Evolutionary conservation across 345 rosid genomes (phyloP).

Genomic region (Eucalyptus fibrosa): DNA sequence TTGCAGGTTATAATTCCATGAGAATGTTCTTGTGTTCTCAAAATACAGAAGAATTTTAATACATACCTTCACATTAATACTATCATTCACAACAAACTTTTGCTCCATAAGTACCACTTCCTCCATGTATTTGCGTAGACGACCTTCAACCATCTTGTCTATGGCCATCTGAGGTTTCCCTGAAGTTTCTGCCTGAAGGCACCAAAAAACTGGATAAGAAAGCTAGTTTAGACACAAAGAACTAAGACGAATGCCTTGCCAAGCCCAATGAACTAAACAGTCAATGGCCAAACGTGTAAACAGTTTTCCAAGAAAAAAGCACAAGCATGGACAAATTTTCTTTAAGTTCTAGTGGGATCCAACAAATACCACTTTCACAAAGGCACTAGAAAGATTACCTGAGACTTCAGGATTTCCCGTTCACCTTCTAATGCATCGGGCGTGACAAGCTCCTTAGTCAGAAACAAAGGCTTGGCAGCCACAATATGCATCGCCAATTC

Average conservation of each 20-base stretch:
- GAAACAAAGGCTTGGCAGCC: conserved; percentile 80
- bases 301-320: neutral
- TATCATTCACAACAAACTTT: conserved; percentile 69
- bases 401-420: conserved; percentile 84
- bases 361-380: neutral
- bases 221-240: neutral
- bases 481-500: conserved; percentile 97
- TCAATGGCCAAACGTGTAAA: neutral
- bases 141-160: conserved; percentile 98
- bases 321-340: neutral
- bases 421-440: conserved; percentile 66
- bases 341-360: neutral
- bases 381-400: conserved; percentile 25
- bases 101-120: conserved; percentile 91
- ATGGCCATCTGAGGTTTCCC: conserved; percentile 71
- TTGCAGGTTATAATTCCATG: neutral
- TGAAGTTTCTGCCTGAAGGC: conserved; percentile 75
- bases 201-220: neutral
- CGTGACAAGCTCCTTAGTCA: conserved; percentile 63
- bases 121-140: conserved; percentile 83
- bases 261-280: neutral
- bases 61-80: conserved; percentile 57
- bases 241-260: neutral
- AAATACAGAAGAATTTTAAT: neutral
- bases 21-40: neutral